phyloP scores from a whole-genome alignment of 495 filamentous ascomycete genomes.

The Cercophora sp. region DNA sequence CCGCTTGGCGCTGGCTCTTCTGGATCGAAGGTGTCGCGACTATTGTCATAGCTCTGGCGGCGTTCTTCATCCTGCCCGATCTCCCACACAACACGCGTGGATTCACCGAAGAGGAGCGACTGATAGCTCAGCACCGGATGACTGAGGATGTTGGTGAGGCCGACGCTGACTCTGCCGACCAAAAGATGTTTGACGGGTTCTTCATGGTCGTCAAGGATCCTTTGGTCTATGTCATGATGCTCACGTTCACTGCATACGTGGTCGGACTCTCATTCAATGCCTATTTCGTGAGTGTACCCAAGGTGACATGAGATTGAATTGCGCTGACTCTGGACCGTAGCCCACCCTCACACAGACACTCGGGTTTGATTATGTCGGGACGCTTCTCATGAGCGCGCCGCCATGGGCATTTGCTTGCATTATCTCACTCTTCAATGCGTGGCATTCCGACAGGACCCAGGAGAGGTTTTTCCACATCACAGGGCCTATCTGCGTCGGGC shows the following conservation, averaged over 20 bases:
- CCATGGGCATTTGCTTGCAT: slow-evolving; percentile 68
- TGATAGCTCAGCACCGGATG: slow-evolving; percentile 63
- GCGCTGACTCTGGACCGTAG: slow-evolving; percentile 62
- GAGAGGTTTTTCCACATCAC: slow-evolving; percentile 72
- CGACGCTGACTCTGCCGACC: slow-evolving; percentile 58
- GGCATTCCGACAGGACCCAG: slow-evolving; percentile 70
- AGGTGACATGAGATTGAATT: slow-evolving; percentile 50
- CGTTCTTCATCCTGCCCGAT: slow-evolving; percentile 65
- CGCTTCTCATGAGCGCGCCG: slow-evolving; percentile 71
- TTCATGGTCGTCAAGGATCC: slow-evolving; percentile 66
- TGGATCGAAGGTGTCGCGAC: slow-evolving; percentile 62
- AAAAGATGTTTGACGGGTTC: slow-evolving; percentile 58
- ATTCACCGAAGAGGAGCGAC: slow-evolving; percentile 63
- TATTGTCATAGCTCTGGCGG: slow-evolving; percentile 37
- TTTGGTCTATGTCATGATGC: slow-evolving; percentile 57
- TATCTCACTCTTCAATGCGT: slow-evolving; percentile 64
- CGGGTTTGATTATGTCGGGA: slow-evolving; percentile 61
- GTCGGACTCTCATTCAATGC: slow-evolving; percentile 44
- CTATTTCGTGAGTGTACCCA: slow-evolving; percentile 47
- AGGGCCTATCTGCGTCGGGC: slow-evolving; percentile 60
- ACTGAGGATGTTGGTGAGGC: slow-evolving; percentile 74
- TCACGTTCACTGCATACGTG: slow-evolving; percentile 39
- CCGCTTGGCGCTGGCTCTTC: slow-evolving; percentile 65
- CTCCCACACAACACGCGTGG: slow-evolving; percentile 67
- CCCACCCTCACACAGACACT: slow-evolving; percentile 74